These are phyloP conservation scores for Citrus mangshanensis DNA, from an alignment of 345 rosid genomes.

Conservation along the genomic window DNA sequence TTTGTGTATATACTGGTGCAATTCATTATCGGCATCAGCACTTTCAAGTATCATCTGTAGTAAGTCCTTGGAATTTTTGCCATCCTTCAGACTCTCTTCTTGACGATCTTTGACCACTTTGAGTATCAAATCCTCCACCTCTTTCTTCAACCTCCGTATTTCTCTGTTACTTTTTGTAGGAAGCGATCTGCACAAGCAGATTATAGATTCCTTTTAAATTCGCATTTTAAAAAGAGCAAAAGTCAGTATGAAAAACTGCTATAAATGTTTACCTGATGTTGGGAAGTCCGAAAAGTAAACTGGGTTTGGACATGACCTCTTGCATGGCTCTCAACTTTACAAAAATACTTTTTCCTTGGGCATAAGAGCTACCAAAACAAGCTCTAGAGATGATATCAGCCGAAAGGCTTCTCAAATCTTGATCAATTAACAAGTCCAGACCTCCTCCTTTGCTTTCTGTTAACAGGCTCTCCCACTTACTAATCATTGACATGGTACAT, in stretches of 20 bases:
- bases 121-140: constrained; percentile 19
- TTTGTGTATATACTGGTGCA: background rate
- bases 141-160: constrained; percentile 20
- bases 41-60: constrained; percentile 24
- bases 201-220: background rate
- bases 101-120: constrained; percentile 17
- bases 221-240: background rate
- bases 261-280: background rate
- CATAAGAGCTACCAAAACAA: constrained; percentile 32
- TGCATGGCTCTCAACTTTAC: constrained; percentile 18
- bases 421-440: constrained; percentile 20
- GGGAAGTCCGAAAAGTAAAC: constrained; percentile 18
- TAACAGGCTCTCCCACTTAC: constrained; percentile 16
- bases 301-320: constrained; percentile 20
- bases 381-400: constrained; percentile 29
- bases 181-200: background rate
- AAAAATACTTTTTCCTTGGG: constrained; percentile 24
- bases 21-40: background rate
- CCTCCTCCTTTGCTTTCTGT: constrained; percentile 11
- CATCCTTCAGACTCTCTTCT: constrained; percentile 10
- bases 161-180: constrained; percentile 22
- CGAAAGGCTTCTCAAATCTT: constrained; percentile 23
- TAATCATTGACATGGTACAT: constrained; percentile 12
- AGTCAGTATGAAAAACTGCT: background rate
- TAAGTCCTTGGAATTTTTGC: constrained; percentile 11